These are phyloP conservation scores for Fusarium poae DNA, from an alignment of 2,329 filamentous ascomycete species.

Conservation along the genomic window DNA sequence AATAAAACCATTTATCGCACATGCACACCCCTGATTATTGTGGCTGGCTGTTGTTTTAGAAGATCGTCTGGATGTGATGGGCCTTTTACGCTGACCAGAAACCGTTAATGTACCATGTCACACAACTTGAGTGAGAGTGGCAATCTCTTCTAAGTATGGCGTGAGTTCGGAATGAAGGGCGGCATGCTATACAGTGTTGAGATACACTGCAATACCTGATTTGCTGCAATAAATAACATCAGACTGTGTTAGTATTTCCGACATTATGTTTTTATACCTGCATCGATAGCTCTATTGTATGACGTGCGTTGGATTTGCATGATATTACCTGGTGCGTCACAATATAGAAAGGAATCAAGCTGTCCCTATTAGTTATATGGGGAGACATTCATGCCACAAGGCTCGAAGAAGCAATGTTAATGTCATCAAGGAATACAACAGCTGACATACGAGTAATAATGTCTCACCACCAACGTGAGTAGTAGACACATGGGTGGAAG, in stretches of 20 bases:
- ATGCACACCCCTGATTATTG: background rate
- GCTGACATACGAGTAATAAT: background rate
- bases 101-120: background rate
- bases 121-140: background rate
- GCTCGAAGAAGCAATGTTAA: rapidly evolving
- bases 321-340: no score
- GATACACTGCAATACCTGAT: no score
- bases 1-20: background rate
- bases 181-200: no score
- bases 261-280: background rate
- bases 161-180: background rate
- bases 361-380: background rate
- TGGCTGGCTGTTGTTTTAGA: background rate
- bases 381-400: background rate
- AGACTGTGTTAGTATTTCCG: rapidly evolving
- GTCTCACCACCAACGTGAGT: background rate
- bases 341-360: no score
- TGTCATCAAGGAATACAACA: background rate
- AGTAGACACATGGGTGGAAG: background rate
- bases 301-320: no score
- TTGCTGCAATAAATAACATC: no score
- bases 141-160: background rate
- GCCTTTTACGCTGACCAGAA: background rate
- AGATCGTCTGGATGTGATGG: background rate
- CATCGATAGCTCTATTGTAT: no score